A percentile compares a stretch with the other conserved stretches of the same genome.
These are phyloP conservation scores for Zygotorulaspora danielsina DNA, from an alignment of 805 yeast genomes.

Conservation along the genomic window DNA sequence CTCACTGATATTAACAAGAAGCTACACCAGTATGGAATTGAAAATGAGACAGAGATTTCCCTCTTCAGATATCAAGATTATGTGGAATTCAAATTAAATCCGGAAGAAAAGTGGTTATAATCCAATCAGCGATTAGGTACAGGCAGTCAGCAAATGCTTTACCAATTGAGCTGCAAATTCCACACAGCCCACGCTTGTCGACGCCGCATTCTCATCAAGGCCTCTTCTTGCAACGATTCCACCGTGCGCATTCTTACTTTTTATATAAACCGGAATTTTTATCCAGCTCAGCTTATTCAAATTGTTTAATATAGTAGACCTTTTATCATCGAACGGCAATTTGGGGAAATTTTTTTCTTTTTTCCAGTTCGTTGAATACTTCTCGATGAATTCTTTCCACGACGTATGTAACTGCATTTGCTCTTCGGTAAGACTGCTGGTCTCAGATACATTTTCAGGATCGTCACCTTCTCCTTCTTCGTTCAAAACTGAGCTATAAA, in stretches of 20 bases:
- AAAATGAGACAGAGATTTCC: constrained; percentile 90
- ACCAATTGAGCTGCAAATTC: constrained; percentile 29
- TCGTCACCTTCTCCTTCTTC: constrained; percentile 17
- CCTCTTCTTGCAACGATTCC: constrained; percentile 80
- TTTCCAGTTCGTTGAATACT: constrained; percentile 23
- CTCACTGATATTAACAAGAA: constrained; percentile 37
- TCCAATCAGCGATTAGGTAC: constrained; percentile 7
- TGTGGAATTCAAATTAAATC: constrained; percentile 65
- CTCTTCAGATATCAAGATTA: constrained; percentile 70
- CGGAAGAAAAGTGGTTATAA: constrained; percentile 85
- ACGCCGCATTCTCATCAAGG: constrained; percentile 32
- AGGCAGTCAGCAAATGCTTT: constrained; percentile 18
- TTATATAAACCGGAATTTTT: constrained; percentile 69
- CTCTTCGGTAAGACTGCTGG: constrained; percentile 2
- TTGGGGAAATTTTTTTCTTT: constrained; percentile 16
- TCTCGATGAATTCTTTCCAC: constrained; percentile 29
- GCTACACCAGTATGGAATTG: constrained; percentile 52
- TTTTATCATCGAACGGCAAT: constrained; percentile 37
- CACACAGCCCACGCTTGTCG: constrained; percentile 29
- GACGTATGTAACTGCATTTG: constrained; percentile 12
- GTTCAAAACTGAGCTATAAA: constrained; percentile 25
- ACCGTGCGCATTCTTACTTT: constrained; percentile 78
- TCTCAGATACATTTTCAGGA: constrained; percentile 4
- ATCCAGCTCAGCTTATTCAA: constrained; percentile 69
- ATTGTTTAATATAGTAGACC: constrained; percentile 44